Conservation (phyloP, 208 protist species). For the Phytomonas francai region DNA sequence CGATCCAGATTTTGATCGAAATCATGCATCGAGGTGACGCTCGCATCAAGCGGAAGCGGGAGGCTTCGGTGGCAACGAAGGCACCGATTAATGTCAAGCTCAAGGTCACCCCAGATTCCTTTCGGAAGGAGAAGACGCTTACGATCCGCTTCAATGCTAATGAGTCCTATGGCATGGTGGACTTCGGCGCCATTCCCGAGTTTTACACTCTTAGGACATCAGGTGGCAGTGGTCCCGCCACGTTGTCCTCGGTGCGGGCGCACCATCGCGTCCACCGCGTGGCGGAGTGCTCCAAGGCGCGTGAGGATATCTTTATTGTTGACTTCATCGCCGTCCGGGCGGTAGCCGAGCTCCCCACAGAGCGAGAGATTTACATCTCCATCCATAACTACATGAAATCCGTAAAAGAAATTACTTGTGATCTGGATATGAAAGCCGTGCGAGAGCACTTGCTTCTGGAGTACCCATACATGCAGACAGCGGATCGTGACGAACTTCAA, state of each 20-base stretch:
- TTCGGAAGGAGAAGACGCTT: slow-evolving; percentile 1
- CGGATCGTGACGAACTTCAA: not conserved
- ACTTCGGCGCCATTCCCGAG: not conserved
- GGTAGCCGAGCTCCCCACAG: not conserved
- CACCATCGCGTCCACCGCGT: slow-evolving; percentile 1
- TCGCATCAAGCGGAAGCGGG: not conserved
- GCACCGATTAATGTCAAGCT: slow-evolving; percentile 3
- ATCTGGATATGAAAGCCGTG: not conserved
- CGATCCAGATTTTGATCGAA: not conserved
- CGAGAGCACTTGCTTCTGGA: not conserved
- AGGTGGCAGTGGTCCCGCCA: not conserved
- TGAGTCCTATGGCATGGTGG: not conserved
- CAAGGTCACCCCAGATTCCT: not conserved
- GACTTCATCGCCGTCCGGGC: not conserved
- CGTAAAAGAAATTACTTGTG: not conserved
- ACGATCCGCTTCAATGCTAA: not conserved
- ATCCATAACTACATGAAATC: not conserved
- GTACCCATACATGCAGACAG: not conserved
- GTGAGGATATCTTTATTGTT: not conserved
- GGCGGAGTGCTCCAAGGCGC: not conserved
- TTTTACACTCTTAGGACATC: slow-evolving; percentile 1
- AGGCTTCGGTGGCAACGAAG: not conserved
- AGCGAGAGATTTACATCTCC: not conserved
- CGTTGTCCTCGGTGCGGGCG: not conserved
- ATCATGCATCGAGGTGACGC: not conserved